These are phyloP conservation scores for Teunomyces funiuensis DNA, from an alignment of 805 yeast genomes.

Conservation along the genomic window DNA sequence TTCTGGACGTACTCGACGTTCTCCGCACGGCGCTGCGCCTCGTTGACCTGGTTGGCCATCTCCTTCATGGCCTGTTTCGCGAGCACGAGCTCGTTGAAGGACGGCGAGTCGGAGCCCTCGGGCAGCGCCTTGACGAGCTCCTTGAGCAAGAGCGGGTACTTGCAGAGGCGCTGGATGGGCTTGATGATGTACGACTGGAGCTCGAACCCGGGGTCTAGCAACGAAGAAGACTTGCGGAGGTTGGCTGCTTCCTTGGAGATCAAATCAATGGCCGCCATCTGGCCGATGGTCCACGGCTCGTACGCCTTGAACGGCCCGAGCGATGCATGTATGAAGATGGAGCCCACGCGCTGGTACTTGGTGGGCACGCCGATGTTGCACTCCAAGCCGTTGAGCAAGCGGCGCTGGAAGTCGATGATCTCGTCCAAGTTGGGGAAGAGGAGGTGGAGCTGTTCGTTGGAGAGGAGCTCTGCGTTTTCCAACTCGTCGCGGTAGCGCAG, in stretches of 20 bases:
- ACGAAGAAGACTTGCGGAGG: slow-evolving; percentile 51
- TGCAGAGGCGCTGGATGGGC: slow-evolving; percentile 95
- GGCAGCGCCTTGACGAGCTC: slow-evolving; percentile 72
- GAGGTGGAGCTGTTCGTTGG: slow-evolving; percentile 76
- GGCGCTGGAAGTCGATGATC: slow-evolving; percentile 87
- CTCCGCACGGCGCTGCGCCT: slow-evolving; percentile 89
- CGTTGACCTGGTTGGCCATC: slow-evolving; percentile 86
- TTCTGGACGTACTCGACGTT: slow-evolving; percentile 71
- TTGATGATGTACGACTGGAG: slow-evolving; percentile 85
- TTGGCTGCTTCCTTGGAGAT: slow-evolving; percentile 62
- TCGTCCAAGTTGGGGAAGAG: slow-evolving; percentile 83
- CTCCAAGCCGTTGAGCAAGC: slow-evolving; percentile 85
- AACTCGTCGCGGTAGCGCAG: slow-evolving; percentile 68
- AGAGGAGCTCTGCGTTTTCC: slow-evolving; percentile 60
- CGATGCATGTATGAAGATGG: slow-evolving; percentile 82
- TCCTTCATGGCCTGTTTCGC: slow-evolving; percentile 77
- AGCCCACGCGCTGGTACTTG: slow-evolving; percentile 81
- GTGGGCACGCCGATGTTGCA: slow-evolving; percentile 77
- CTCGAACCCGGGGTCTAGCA: slow-evolving; percentile 84
- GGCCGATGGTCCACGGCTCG: slow-evolving; percentile 94
- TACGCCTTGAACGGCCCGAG: slow-evolving; percentile 78
- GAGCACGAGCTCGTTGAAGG: slow-evolving; percentile 62
- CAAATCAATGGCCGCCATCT: slow-evolving; percentile 80
- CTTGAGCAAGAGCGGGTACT: slow-evolving; percentile 81
- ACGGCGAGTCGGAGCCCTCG: slow-evolving; percentile 22